phyloP scores from a whole-genome alignment of 768 basidiomycete genomes.

The Termitomyces sp. region DNA sequence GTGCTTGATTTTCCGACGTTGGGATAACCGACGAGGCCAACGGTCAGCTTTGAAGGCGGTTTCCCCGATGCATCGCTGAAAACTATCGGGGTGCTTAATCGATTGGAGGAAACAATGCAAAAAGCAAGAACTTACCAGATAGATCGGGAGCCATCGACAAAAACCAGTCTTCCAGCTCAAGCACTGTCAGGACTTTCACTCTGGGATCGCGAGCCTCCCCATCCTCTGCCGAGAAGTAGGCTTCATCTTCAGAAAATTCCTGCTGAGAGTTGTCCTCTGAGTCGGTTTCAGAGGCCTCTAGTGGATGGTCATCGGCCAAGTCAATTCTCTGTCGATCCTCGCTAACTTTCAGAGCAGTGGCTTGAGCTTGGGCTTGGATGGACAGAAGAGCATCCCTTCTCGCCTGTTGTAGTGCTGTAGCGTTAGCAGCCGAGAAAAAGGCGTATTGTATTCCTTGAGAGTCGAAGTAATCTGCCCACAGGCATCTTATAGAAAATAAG shows the following conservation, averaged over 20 bases:
- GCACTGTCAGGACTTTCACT: conserved; percentile 75
- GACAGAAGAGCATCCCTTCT: conserved; percentile 44
- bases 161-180: conserved; percentile 87
- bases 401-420: conserved; percentile 77
- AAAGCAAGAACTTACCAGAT: conserved; percentile 38
- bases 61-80: conserved; percentile 59
- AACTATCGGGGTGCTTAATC: conserved; percentile 30
- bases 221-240: conserved; percentile 51
- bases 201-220: conserved; percentile 60
- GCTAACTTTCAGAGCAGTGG: conserved; percentile 7
- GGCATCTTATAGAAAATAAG: conserved; percentile 39
- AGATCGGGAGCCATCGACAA: conserved; percentile 65
- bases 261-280: conserved; percentile 20
- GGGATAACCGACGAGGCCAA: conserved; percentile 96
- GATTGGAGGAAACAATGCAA: background rate
- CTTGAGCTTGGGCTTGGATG: conserved; percentile 18
- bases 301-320: conserved; percentile 1
- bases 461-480: conserved; percentile 94
- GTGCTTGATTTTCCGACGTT: conserved; percentile 99
- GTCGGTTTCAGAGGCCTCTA: conserved; percentile 19
- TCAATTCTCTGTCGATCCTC: conserved; percentile 4
- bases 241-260: conserved; percentile 32
- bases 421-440: conserved; percentile 92
- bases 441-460: conserved; percentile 70
- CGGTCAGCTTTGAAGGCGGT: conserved; percentile 59